These are phyloP conservation scores for Lophiostoma macrostomum DNA, from an alignment of 495 filamentous ascomycete genomes.

Conservation along the genomic window DNA sequence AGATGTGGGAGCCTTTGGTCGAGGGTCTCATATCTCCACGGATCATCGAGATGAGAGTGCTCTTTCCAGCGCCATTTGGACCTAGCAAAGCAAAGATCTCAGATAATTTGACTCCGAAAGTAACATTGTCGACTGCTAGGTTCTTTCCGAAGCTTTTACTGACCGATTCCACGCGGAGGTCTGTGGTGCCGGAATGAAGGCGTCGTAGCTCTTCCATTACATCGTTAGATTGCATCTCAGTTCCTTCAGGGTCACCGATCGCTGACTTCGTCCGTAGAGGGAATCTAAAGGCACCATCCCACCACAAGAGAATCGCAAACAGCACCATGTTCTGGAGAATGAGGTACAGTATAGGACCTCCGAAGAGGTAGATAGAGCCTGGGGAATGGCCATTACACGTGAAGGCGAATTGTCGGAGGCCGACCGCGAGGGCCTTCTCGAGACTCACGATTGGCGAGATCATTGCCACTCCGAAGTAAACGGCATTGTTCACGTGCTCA, in stretches of 20 bases:
- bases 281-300: constrained; percentile 47
- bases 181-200: constrained; percentile 48
- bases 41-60: constrained; percentile 78
- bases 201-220: constrained; percentile 49
- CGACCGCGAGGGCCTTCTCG: constrained; percentile 64
- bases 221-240: constrained; percentile 46
- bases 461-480: constrained; percentile 65
- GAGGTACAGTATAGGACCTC: constrained; percentile 75
- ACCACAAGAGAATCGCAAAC: constrained; percentile 61
- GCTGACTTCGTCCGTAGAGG: neutral
- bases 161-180: constrained; percentile 69
- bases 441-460: constrained; percentile 69
- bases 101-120: constrained; percentile 70
- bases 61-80: constrained; percentile 86
- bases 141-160: constrained; percentile 68
- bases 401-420: constrained; percentile 74
- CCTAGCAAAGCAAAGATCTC: constrained; percentile 84
- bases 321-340: constrained; percentile 64
- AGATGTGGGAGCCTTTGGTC: constrained; percentile 57
- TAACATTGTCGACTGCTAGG: constrained; percentile 74
- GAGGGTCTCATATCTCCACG: constrained; percentile 62
- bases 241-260: constrained; percentile 46
- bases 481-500: constrained; percentile 56
- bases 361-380: constrained; percentile 67
- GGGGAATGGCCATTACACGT: constrained; percentile 61